Evolutionary conservation across 2,329 filamentous ascomycete species (phyloP).

Genomic region (Rhytidhysteron rufulum): DNA sequence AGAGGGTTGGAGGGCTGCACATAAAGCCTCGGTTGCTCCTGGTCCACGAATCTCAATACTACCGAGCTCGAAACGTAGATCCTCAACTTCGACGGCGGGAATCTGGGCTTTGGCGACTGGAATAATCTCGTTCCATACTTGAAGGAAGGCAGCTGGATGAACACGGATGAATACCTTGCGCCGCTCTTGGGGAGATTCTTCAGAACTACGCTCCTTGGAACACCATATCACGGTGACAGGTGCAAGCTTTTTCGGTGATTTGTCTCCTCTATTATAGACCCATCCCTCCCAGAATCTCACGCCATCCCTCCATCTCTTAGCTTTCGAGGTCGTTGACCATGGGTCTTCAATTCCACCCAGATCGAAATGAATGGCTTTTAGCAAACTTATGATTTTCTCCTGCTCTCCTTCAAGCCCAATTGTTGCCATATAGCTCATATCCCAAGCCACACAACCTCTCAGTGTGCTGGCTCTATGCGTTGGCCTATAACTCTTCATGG

Average conservation of each 20-base stretch:
- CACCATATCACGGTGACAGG: slow-evolving; percentile 76
- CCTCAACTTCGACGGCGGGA: slow-evolving; percentile 61
- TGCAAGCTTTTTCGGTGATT: slow-evolving; percentile 57
- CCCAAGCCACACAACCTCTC: slow-evolving; percentile 80
- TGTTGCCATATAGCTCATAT: slow-evolving; percentile 90
- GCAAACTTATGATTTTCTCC: slow-evolving; percentile 60
- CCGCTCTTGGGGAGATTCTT: slow-evolving; percentile 30
- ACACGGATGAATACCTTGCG: slow-evolving; percentile 65
- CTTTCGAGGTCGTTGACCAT: slow-evolving; percentile 52
- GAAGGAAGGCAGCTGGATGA: slow-evolving; percentile 76
- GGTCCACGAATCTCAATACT: slow-evolving; percentile 70
- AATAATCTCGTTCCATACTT: slow-evolving; percentile 63
- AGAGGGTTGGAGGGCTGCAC: slow-evolving; percentile 60
- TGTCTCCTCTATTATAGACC: slow-evolving; percentile 53
- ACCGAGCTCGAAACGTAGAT: slow-evolving; percentile 68
- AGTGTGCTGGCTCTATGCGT: slow-evolving; percentile 76
- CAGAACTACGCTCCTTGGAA: slow-evolving; percentile 11
- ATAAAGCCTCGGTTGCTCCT: slow-evolving; percentile 72
- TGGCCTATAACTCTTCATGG: slow-evolving; percentile 82
- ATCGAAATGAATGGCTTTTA: slow-evolving; percentile 59
- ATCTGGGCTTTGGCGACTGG: slow-evolving; percentile 57
- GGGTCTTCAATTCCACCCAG: slow-evolving; percentile 51
- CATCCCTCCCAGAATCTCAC: slow-evolving; percentile 56
- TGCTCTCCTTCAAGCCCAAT: slow-evolving; percentile 70
- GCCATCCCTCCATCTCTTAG: slow-evolving; percentile 67